A percentile compares a stretch with the other conserved stretches of the same genome.
These are phyloP conservation scores for Suillus placidus DNA, from an alignment of 768 basidiomycete species.

Conservation along the genomic window DNA sequence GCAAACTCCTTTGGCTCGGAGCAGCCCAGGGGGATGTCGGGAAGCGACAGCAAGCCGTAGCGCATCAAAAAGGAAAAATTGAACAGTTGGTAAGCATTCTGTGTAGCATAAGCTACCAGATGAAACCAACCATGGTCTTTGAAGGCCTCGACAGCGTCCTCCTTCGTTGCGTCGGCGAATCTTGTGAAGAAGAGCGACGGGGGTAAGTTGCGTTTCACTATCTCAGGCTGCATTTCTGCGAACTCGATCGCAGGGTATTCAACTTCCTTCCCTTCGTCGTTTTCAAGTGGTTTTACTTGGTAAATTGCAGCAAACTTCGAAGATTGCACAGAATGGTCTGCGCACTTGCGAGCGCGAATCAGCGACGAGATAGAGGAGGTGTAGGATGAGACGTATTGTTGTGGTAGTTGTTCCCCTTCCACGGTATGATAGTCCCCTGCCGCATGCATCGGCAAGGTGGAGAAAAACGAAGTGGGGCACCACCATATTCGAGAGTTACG, in stretches of 20 bases:
- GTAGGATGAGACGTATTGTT: constrained; percentile 17
- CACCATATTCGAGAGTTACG: constrained; percentile 15
- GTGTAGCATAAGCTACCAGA: constrained; percentile 24
- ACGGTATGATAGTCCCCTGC: constrained; percentile 16
- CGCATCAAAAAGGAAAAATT: constrained; percentile 13
- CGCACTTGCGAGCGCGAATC: constrained; percentile 13
- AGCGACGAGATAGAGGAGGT: constrained; percentile 16
- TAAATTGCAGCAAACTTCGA: constrained; percentile 9
- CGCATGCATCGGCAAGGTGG: constrained; percentile 18
- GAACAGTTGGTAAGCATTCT: constrained; percentile 15
- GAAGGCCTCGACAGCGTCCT: constrained; percentile 1
- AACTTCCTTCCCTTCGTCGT: neutral
- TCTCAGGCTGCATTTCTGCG: neutral
- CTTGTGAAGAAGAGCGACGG: neutral
- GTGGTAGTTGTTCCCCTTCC: neutral
- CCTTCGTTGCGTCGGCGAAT: constrained; percentile 1
- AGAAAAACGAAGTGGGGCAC: constrained; percentile 16
- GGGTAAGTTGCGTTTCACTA: neutral
- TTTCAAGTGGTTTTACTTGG: constrained; percentile 7
- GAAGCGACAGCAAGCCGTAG: constrained; percentile 5
- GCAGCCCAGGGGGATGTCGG: constrained; percentile 9
- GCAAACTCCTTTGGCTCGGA: constrained; percentile 11
- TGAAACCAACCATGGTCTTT: constrained; percentile 20
- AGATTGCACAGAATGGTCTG: neutral
- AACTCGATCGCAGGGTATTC: neutral